Percentiles rank a stretch among this genome's conserved stretches.
phyloP scores from a whole-genome alignment of 495 filamentous ascomycete species.

The Aspergillus bridgeri region DNA sequence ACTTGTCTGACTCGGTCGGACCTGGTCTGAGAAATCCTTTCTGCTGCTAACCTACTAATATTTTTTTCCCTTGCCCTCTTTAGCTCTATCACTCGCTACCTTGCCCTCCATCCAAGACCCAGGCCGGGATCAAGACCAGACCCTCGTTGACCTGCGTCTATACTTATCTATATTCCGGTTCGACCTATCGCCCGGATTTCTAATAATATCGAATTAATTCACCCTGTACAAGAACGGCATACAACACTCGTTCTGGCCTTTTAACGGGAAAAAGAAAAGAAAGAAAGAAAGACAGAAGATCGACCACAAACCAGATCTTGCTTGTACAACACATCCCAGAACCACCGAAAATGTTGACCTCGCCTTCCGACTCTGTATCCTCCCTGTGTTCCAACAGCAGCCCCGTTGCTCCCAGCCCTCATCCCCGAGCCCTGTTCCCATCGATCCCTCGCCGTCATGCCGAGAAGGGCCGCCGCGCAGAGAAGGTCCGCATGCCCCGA shows the following conservation, averaged over 20 bases:
- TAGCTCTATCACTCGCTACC: neutral
- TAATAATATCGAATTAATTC: neutral
- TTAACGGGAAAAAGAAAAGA: neutral
- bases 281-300: neutral
- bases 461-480: conserved; percentile 23
- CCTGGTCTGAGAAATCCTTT: conserved; percentile 8
- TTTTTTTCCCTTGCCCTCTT: neutral
- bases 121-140: neutral
- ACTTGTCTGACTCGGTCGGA: conserved; percentile 15
- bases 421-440: conserved; percentile 27
- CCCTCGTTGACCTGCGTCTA: neutral
- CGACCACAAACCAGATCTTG: neutral
- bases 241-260: neutral
- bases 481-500: conserved; percentile 30
- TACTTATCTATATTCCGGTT: neutral
- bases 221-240: neutral
- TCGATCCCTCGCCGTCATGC: conserved; percentile 24
- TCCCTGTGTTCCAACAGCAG: conserved; percentile 27
- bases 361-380: conserved; percentile 27
- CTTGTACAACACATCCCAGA: neutral
- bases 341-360: conserved; percentile 24
- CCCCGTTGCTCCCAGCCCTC: conserved; percentile 30
- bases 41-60: neutral
- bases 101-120: neutral
- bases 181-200: neutral